A percentile compares a stretch with the other conserved stretches of the same genome.
phyloP scores from a whole-genome alignment of 2,329 filamentous ascomycete genomes.

The Diaporthe ilicicola region DNA sequence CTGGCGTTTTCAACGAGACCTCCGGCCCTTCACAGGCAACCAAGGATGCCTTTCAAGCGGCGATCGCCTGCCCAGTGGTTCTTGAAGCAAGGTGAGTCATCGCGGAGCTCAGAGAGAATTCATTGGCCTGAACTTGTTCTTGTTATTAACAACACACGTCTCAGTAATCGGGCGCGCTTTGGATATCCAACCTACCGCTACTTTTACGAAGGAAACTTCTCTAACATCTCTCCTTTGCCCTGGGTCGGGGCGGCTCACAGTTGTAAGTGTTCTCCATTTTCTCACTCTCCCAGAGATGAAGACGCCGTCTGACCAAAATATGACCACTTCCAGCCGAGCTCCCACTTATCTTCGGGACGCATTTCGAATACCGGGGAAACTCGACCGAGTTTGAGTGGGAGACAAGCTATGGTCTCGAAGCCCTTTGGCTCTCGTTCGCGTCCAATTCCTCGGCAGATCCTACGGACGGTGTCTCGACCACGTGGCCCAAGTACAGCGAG shows the following conservation, averaged over 20 bases:
- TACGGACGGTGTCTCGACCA: not conserved
- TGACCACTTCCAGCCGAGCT: not conserved
- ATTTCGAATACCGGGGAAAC: conserved; percentile 11
- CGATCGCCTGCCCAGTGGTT: conserved; percentile 5
- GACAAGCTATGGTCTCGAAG: conserved; percentile 18
- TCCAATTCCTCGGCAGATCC: conserved; percentile 9
- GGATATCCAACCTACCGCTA: conserved; percentile 33
- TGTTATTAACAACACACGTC: not conserved
- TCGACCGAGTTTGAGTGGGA: conserved; percentile 22
- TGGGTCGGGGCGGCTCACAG: conserved; percentile 38
- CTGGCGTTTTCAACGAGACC: not conserved
- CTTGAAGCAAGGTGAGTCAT: not conserved
- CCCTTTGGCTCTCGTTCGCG: conserved; percentile 9
- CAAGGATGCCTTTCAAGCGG: not conserved
- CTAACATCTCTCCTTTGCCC: conserved; percentile 34
- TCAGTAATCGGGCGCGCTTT: not conserved
- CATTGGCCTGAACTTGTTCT: fast-evolving
- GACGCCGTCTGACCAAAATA: not conserved
- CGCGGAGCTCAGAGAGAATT: fast-evolving
- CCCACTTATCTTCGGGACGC: conserved; percentile 10
- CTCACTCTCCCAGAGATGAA: not conserved
- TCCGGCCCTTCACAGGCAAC: not conserved
- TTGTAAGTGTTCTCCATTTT: not conserved
- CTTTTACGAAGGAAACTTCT: conserved; percentile 37
- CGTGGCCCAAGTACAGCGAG: conserved; percentile 8